Evolutionary conservation across 2,329 filamentous ascomycete species (phyloP), one percentile per base, ranked within the genome.

Genomic region (Penicillium sp.): DNA sequence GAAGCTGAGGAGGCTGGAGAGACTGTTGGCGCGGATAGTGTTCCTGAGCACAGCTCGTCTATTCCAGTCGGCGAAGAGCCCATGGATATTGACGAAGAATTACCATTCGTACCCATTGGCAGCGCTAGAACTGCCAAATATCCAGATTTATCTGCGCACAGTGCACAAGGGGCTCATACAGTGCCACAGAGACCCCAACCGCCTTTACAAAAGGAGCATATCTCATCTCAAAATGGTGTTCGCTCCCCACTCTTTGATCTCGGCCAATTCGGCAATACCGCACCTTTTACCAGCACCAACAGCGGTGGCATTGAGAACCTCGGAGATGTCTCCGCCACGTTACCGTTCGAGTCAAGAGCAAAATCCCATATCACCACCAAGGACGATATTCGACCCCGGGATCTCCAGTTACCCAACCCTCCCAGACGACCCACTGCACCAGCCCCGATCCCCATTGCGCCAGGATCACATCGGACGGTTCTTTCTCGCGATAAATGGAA

Each of bases 331-430:
- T 79, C 77, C 44, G 78, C 80, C 9, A 83, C 79, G 1, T 78
- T 89, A 2, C 87, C 87, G 3, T 89, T 89, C 70, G 74, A 84
- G 61, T 89, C 87, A 1, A 79, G 83, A 44, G 71, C 86, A 5
- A 77, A 78, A 30, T 68, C 75, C 4, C 75, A 81, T 30, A 80
- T 79, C 7, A 79, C 76, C 7, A 79, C 80, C 65, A 60, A 77
- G 70, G 64, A 74, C 67, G 56, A 79, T 73, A 70, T 75, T 19
- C 73, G 68, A 30, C 63, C 77, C 63, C 70, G 77, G 66, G 64
- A 73, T 7, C 76, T 86, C 10, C 76, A 80, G 28, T 78, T 84
- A 4, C 85, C 85, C 0, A 79, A 80, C 6, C 80, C 84, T 7
- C 86, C 86, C 0, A 79, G 80, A 58, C 75, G 82, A 4, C 86